Base-by-base conservation (phyloP, 2,329 filamentous ascomycete species). In the Diaporthe aspalathi region DNA sequence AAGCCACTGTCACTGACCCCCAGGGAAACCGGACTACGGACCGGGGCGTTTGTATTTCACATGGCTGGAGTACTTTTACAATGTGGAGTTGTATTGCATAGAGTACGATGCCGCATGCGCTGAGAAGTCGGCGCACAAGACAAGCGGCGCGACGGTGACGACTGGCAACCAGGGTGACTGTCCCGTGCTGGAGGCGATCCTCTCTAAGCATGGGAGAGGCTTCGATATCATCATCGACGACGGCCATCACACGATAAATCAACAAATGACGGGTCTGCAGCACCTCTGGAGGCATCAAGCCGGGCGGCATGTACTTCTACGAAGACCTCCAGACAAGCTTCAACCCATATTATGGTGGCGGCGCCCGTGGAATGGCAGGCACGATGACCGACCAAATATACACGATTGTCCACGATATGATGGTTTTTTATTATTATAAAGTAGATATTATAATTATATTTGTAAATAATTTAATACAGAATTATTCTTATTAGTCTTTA, bases 161-260 rank as follows among this genome's bases (percentile, higher is more conserved):
- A 5, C 11, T 6, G 11, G 22, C n/a, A 22, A 27, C 12, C 11
- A 52, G 49, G 49, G 24, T 5, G 3, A 29, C 4, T 3, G 5
- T 8, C 14, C 24, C 7, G 14, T 29, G 50, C 50, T 29, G 50
- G 50, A 20, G 24, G 2, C 50, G 0, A 17, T 29, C 9, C 27
- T 52, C 5, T 0, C 27, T 0, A 17, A 52, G 50, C 27, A 9
- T 3, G 24, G 49, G 22, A 73, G 73, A 7, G 76, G 78, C 27
- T 83, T 84, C 52, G 83, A 84, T 71, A 72, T 84, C 43, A 80
- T 84, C 52, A 76, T 84, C 50, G 81, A 84, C 60, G 81, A 82
- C 67, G 81, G 81, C 4, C 80, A 81, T 1, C 81, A 83, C 63
- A 77, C 70, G 4, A 82, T 84, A 79, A 71, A 74, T 6, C 80